A percentile compares a stretch with the other conserved stretches of the same genome.
Conservation (phyloP, 768 basidiomycete genomes). For the Leccinum boreale region DNA sequence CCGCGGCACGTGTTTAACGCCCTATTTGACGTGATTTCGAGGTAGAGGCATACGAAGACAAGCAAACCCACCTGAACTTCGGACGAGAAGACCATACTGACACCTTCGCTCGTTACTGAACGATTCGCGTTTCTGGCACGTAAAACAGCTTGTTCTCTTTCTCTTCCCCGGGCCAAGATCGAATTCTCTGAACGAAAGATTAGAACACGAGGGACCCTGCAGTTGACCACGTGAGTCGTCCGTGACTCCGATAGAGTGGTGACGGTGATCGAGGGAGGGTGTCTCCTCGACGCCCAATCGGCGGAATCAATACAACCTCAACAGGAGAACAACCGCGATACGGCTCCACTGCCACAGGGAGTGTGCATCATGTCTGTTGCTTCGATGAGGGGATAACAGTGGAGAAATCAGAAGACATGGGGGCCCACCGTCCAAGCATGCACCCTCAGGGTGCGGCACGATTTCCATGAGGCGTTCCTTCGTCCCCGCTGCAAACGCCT, state of each 20-base stretch:
- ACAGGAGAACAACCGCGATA: slow-evolving; percentile 5
- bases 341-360: slow-evolving; percentile 2
- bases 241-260: slow-evolving; percentile 21
- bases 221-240: slow-evolving; percentile 19
- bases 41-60: neutral
- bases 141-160: slow-evolving; percentile 11
- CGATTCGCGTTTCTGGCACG: slow-evolving; percentile 10
- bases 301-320: neutral
- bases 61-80: neutral
- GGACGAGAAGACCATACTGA: neutral
- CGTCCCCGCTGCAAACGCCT: slow-evolving; percentile 13
- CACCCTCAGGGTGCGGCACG: slow-evolving; percentile 24
- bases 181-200: slow-evolving; percentile 3
- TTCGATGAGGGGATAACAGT: slow-evolving; percentile 13
- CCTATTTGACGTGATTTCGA: slow-evolving; percentile 14
- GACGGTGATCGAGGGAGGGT: slow-evolving; percentile 4
- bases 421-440: slow-evolving; percentile 15
- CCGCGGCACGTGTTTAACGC: slow-evolving; percentile 20
- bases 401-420: slow-evolving; percentile 9
- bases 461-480: slow-evolving; percentile 29
- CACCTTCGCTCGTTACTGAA: neutral
- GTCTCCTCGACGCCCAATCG: neutral
- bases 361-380: neutral
- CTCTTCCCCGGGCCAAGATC: neutral
- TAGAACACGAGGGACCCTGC: slow-evolving; percentile 27